Evolutionary conservation across 108 stramenopile genomes (phyloP), one percentile per base, ranked within the genome.

Genomic region (Phaeodactylum tricornutum): DNA sequence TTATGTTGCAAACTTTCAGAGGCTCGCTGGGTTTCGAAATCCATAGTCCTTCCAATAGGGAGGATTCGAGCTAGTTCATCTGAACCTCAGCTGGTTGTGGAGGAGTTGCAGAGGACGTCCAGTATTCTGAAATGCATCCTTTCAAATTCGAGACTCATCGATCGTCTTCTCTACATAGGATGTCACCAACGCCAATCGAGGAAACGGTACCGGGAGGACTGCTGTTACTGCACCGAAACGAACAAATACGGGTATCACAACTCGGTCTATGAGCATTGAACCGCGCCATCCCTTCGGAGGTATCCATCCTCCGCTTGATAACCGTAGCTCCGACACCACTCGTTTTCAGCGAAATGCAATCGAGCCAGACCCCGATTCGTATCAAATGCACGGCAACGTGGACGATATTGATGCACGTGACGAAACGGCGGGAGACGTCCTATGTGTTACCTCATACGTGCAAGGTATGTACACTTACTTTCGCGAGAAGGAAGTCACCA

Each of bases 361-460:
- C 12, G 27, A 9, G 44, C 32, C 29, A 9, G 23, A 31, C 26
- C 50, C 45, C 27, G 42, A 16, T 6, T 26, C 25, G 37, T 84
- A 84, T 60, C 82, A 84, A 52, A 63, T 79, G 60, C 69, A 67
- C 31, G 75, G 75, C 29, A 68, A 59, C 26, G 75, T 79, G 6
- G 85, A 91, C 43, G 71, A 96, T 49, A 93, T 96, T 66, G 96
- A 97, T 58, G 80, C 69, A 42, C 78, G 89, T 29, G 93, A 95
- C 62, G 58, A 67, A 12, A n/a, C n/a, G n/a, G 22, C 20, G 4
- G 60, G 75, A 14, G 92, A 96, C 67, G 93, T 94, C 4, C 80
- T 87, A 2, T 83, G 85, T 47, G 90, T 76, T 7, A 83, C 92
- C 28, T 77, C 78, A 53, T 96, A 95, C 57, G 94, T 93, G 8